Evolutionary conservation across 2,329 filamentous ascomycete genomes (phyloP), one percentile per base, ranked within the genome.

Genomic region (Alternaria triticimaculans): DNA sequence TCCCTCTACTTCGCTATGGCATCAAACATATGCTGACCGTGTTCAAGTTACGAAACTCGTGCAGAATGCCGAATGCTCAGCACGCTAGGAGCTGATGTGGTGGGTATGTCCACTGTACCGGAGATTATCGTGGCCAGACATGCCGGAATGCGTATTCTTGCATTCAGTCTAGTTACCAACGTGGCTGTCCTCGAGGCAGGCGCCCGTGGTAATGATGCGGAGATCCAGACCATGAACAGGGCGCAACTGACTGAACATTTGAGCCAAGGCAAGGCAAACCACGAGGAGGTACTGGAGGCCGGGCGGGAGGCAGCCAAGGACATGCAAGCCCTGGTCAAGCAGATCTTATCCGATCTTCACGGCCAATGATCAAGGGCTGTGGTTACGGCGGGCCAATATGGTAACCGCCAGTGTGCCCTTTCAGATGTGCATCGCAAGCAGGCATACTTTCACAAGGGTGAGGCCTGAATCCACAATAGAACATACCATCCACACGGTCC

Each of bases 61-160:
- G 88, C 88, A 1, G 88, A 90, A 74, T 90, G 88, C 72, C 84
- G 88, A 18, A 85, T 90, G 84, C 81, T 91, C 63, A 83, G 83
- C 43, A 81, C 81, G 51, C 78, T 90, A 7, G 88, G 89, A 7
- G 88, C 88, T n/a, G 89, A 91, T 72, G 81, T 90, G n/a, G 89
- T 91, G 2, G 89, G 89, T 14, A 91, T 91, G 89, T 90, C 87
- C 30, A 91, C 89, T 1, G 88, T 91, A 26, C 89, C 89, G 8
- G 89, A 91, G 73, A 89, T 90, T 56, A 85, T 91, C 54, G 87
- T 89, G 15, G 89, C 89, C 30, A 83, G 89, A 66, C 89, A 91
- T 75, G 85, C 83, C 58, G 87, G 86, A n/a, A 84, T 91, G 69
- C 82, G 85, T 26, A 86, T 91, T 7, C 80, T 91, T 41, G 89